phyloP scores from a whole-genome alignment of 164 flowering plant species.

The Nymphaea thermarum region DNA sequence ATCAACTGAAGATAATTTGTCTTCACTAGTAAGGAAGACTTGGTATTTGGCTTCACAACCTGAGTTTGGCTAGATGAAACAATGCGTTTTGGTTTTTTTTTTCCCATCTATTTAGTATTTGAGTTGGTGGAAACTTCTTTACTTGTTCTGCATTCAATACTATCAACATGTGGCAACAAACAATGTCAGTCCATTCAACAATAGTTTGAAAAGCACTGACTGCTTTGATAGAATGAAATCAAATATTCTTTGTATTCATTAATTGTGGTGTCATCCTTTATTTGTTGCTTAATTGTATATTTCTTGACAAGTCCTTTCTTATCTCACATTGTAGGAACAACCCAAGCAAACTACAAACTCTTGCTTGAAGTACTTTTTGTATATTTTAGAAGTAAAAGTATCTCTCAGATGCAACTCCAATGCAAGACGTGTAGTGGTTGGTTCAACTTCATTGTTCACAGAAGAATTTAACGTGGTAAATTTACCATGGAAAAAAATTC shows the following conservation, averaged over 20 bases:
- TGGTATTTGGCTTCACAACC: not conserved
- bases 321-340: too few relatives aligned
- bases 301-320: not conserved
- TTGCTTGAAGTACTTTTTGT: not conserved
- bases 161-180: not conserved
- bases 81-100: not conserved
- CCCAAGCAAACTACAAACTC: too few relatives aligned
- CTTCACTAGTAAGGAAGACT: not conserved
- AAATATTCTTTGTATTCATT: too few relatives aligned
- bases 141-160: not conserved
- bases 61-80: too few relatives aligned
- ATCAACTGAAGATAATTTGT: not conserved
- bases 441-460: not conserved
- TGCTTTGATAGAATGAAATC: not conserved
- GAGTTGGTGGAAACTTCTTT: not conserved
- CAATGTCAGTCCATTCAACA: not conserved
- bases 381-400: not conserved
- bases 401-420: not conserved
- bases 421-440: not conserved
- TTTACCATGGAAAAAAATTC: too few relatives aligned
- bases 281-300: too few relatives aligned
- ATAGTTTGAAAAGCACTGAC: not conserved
- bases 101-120: constrained; percentile 1
- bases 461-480: too few relatives aligned
- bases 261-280: not conserved